Evolutionary conservation across 2,329 filamentous ascomycete species (phyloP).

Genomic region (Beauveria varroae): DNA sequence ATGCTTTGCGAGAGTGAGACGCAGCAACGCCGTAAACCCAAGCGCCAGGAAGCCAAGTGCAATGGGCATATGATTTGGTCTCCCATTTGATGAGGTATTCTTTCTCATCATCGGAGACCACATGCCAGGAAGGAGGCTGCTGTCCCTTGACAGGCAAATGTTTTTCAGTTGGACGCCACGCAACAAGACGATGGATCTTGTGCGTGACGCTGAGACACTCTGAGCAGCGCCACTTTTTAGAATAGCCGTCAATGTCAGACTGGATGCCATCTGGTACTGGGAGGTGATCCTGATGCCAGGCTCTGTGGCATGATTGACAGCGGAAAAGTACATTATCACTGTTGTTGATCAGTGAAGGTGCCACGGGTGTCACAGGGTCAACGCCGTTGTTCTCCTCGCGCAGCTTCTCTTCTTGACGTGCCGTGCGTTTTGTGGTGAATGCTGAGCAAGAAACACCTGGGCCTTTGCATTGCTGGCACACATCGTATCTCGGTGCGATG

Average conservation of each 20-base stretch:
- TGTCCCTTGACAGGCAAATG: background rate
- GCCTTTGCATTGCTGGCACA: slow-evolving; percentile 62
- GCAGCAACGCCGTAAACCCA: slow-evolving; percentile 75
- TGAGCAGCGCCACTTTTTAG: slow-evolving; percentile 61
- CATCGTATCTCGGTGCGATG: slow-evolving; percentile 60
- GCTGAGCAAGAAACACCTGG: slow-evolving; percentile 63
- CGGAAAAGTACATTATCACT: slow-evolving; percentile 71
- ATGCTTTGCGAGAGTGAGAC: slow-evolving; percentile 60
- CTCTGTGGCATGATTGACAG: slow-evolving; percentile 67
- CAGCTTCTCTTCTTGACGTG: slow-evolving; percentile 76
- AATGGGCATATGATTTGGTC: slow-evolving; percentile 69
- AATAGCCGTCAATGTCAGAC: slow-evolving; percentile 15
- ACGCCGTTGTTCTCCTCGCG: slow-evolving; percentile 70
- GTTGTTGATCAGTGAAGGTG: slow-evolving; percentile 63
- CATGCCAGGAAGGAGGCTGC: slow-evolving; percentile 26
- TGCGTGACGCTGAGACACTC: slow-evolving; percentile 59
- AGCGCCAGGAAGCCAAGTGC: slow-evolving; percentile 77
- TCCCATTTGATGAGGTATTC: slow-evolving; percentile 93
- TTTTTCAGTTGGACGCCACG: slow-evolving; percentile 64
- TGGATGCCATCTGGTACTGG: slow-evolving; percentile 36
- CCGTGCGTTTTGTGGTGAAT: slow-evolving; percentile 65
- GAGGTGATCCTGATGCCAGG: slow-evolving; percentile 79
- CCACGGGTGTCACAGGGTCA: slow-evolving; percentile 65
- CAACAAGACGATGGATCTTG: slow-evolving; percentile 72
- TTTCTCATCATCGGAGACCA: slow-evolving; percentile 58